Base-by-base conservation (phyloP, 805 yeast genomes). In the Candida nonsorbophila region DNA sequence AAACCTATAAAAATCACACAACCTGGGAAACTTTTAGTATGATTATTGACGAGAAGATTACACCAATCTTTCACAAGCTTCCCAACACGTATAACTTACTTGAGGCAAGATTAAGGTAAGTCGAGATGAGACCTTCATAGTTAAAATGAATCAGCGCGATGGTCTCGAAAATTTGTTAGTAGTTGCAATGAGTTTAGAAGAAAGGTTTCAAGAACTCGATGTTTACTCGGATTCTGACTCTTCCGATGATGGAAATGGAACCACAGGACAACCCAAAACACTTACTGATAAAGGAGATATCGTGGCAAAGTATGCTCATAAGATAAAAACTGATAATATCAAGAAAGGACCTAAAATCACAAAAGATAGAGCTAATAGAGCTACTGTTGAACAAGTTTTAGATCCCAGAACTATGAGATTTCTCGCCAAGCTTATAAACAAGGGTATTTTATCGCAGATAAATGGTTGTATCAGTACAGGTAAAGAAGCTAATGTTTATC, bases 391-490 rank as follows among this genome's bases (percentile, higher is more conserved):
- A 48, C 95, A 88, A 53, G 98, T 92, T 2, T 60, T 92, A 34
- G 99, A 92, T 54, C 97, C 97, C 4, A 71, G 97, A 38, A 92
- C 99, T 0, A 68, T 88, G 62, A 67, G 76, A 44, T 90, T 90
- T 48, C 65, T 92, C 31, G 77, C 79, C 30, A 85, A 84, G 37
- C 67, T 92, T 53, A 79, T 85, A 54, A 84, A 79, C 47, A 79
- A 84, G 44, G 95, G 95, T 4, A 72, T 84, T 5, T 75, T 92
- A 19, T 77, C 92, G 2, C 77, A 83, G 42, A 79, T 92, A 45
- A 85, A 88, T 45, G 98, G 98, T 8, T 92, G 97, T 53, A 69
- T 92, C 27, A 79, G 92, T 45, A 92, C 98, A 0, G 99, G 99
- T 27, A 92, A 92, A 54, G 99, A 92, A 56, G 98, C 98, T n/a